These are phyloP conservation scores for Tricladium varicosporioides DNA, from an alignment of 2,329 filamentous ascomycete genomes.

Conservation along the genomic window DNA sequence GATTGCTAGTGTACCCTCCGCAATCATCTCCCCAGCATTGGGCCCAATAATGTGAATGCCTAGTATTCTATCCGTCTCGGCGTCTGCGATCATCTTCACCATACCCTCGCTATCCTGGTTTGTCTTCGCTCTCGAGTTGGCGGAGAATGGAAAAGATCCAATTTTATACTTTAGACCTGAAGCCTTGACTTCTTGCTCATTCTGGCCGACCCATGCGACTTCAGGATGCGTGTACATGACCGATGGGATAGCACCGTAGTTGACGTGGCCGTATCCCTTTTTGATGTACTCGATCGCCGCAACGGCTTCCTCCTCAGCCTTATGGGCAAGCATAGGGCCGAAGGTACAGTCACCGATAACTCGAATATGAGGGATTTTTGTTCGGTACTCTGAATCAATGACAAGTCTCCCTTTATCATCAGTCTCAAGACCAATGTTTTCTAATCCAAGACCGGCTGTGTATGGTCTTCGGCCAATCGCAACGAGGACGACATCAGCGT, in stretches of 20 bases:
- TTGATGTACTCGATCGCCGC: slow-evolving; percentile 95
- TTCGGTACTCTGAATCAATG: slow-evolving; percentile 98
- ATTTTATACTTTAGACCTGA: slow-evolving; percentile 87
- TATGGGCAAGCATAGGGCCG: slow-evolving; percentile 98
- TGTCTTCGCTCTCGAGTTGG: slow-evolving; percentile 98
- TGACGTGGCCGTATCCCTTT: slow-evolving; percentile 97
- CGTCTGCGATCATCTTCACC: slow-evolving; percentile 96
- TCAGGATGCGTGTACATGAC: slow-evolving; percentile 99
- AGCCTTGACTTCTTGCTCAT: slow-evolving; percentile 91
- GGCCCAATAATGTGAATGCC: slow-evolving; percentile 96
- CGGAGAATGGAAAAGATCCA: slow-evolving; percentile 94
- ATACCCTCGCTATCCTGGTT: slow-evolving; percentile 94
- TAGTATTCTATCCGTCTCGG: slow-evolving; percentile 92
- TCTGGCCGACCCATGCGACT: slow-evolving; percentile 98
- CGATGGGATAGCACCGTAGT: slow-evolving; percentile 95
- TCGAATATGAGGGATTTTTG: slow-evolving; percentile 94
- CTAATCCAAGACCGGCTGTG: slow-evolving; percentile 84
- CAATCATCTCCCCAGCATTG: slow-evolving; percentile 99
- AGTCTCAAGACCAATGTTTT: slow-evolving; percentile 88
- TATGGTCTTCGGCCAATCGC: slow-evolving; percentile 96
- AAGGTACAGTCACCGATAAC: slow-evolving; percentile 96
- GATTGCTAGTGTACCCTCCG: slow-evolving; percentile 88
- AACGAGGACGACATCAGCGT: slow-evolving; percentile 92
- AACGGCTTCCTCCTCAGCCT: slow-evolving; percentile 97
- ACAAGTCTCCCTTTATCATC: slow-evolving; percentile 94